Evolutionary conservation across 352 stramenopile species (phyloP), one percentile per base, ranked within the genome.

Genomic region (Phytophthora vignae): DNA sequence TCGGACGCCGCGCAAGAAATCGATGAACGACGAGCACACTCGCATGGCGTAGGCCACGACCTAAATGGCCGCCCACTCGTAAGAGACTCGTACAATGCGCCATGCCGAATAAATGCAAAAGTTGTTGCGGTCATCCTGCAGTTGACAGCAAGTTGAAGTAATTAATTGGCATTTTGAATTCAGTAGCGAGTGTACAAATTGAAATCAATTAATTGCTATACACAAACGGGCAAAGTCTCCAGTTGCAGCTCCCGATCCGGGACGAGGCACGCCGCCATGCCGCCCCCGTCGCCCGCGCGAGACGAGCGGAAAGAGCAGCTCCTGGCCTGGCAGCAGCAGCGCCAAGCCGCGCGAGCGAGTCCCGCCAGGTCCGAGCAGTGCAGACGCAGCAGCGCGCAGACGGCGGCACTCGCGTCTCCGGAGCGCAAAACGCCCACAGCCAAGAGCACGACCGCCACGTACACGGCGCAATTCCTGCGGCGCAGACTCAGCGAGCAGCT

Each of bases 241-340:
- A 40, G 33, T 14, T 15, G 33, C 46, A 53, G 46, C 46, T 53
- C 14, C 46, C 46, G 46, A 64, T 58, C 55, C 64, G 58, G 58
- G 64, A 73, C 63, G 58, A 77, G 69, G 58, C 61, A 40, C 33
- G 60, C 19, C 50, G 29, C 58, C 48, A 68, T 73, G 69, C 57
- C 57, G 53, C 42, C 66, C 56, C 53, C 59, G 56, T 74, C 70
- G 54, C 69, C 59, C 55, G 49, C 50, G 12, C 55, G 21, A 54
- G 64, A 66, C 48, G 21, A 46, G 58, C 67, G 71, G 66, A 81
- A 83, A 67, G 53, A 79, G 53, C 67, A 64, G 49, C 74, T 81
- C 21, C 36, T 67, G 29, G 55, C 54, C 38, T 81, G 74, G 77
- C 54, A 64, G 25, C 59, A 66, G 42, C 55, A 74, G 46, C 44